A percentile compares a stretch with the other conserved stretches of the same genome.
phyloP scores from a whole-genome alignment of 306 rosid species.

The Fragaria ananassa region DNA sequence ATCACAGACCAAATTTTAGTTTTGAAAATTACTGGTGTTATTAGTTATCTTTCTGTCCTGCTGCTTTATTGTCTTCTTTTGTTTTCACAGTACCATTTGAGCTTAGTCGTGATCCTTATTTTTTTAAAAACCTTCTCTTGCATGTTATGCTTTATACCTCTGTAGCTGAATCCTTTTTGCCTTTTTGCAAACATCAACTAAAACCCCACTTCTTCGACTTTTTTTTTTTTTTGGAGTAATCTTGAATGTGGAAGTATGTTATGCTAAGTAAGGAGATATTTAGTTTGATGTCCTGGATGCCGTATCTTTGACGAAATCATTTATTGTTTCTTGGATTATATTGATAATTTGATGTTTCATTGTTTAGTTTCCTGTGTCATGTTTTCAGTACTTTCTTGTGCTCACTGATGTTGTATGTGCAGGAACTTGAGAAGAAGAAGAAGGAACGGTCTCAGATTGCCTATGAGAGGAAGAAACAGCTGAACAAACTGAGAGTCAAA shows the following conservation, averaged over 20 bases:
- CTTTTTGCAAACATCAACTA: not conserved
- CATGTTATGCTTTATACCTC: not conserved
- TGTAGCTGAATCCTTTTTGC: not conserved
- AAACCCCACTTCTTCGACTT: too few species aligned
- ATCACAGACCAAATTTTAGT: not conserved
- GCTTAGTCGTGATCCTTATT: not conserved
- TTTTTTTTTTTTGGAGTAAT: too few species aligned
- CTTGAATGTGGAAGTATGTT: too few species aligned
- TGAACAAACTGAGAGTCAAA: slow-evolving; percentile 57
- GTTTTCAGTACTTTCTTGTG: not conserved
- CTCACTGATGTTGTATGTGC: not conserved
- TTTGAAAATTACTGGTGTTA: not conserved
- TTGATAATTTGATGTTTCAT: not conserved
- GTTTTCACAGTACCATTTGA: not conserved
- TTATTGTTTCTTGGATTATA: not conserved
- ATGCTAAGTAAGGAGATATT: too few species aligned
- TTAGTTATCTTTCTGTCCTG: not conserved
- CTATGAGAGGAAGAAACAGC: slow-evolving; percentile 78
- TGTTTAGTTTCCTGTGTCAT: not conserved
- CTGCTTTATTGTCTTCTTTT: not conserved
- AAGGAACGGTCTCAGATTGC: slow-evolving; percentile 55
- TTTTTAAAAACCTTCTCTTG: not conserved
- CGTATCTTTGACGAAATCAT: not conserved
- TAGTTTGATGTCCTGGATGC: not conserved
- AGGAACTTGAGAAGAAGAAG: slow-evolving; percentile 79